Conservation (phyloP, 257 asterid genomes). For the Anisodus acutangulus region DNA sequence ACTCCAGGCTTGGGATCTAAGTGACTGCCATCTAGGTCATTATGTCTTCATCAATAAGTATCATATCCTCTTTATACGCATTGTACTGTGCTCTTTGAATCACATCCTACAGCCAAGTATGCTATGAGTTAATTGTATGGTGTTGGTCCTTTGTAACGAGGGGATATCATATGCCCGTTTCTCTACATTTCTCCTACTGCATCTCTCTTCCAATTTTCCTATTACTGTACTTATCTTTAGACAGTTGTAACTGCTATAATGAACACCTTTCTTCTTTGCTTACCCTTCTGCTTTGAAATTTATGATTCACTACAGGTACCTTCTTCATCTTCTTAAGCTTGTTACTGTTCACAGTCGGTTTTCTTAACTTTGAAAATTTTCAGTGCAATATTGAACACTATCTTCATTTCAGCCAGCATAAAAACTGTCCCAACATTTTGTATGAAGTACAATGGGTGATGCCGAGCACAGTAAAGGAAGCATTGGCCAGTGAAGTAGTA, state of each 20-base stretch:
- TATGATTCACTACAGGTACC: neutral
- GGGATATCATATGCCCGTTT: neutral
- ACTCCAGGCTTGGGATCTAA: neutral
- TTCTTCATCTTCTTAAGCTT: neutral
- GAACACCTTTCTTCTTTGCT: constrained; percentile 14
- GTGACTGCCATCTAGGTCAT: neutral
- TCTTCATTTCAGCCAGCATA: too few species aligned
- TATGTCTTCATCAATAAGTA: neutral
- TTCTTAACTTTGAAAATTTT: too few species aligned
- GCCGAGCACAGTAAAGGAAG: too few species aligned
- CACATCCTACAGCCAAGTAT: neutral
- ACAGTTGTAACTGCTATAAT: neutral
- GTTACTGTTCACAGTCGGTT: neutral
- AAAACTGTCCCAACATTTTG: too few species aligned
- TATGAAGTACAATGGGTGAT: too few species aligned
- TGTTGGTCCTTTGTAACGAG: neutral
- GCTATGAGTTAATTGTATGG: constrained; percentile 23
- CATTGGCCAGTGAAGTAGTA: too few species aligned
- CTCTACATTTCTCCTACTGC: neutral
- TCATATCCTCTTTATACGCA: neutral
- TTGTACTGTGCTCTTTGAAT: neutral
- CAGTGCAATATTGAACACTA: too few species aligned
- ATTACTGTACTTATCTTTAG: neutral
- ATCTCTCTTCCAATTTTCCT: neutral
- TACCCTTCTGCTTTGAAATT: neutral